Conservation (phyloP, 805 yeast species). For the Metschnikowia anglica region DNA sequence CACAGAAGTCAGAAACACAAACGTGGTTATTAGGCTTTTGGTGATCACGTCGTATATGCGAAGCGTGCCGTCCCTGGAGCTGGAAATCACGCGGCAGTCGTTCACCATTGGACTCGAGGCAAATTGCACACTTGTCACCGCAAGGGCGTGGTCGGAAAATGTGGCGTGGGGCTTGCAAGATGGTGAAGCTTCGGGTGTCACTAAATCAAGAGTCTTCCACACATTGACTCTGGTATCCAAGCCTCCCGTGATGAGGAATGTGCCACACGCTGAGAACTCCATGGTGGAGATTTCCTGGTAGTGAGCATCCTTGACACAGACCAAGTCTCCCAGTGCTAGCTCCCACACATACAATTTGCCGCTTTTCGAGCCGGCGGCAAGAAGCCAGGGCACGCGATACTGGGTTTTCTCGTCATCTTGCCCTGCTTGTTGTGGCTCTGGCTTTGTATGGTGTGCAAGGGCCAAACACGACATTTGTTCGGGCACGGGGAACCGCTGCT, state of each 20-base stretch:
- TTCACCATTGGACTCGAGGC: slow-evolving; percentile 50
- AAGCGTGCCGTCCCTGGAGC: slow-evolving; percentile 72
- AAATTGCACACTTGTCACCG: slow-evolving; percentile 49
- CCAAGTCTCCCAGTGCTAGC: slow-evolving; percentile 66
- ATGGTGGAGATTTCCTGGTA: slow-evolving; percentile 71
- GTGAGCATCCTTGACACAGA: slow-evolving; percentile 76
- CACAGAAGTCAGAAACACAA: slow-evolving; percentile 62
- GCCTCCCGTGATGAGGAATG: slow-evolving; percentile 72
- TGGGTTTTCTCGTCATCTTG: slow-evolving; percentile 26
- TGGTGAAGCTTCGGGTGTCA: slow-evolving; percentile 35
- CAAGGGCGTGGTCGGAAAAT: slow-evolving; percentile 61
- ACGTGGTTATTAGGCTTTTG: slow-evolving; percentile 57
- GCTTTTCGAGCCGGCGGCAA: slow-evolving; percentile 71
- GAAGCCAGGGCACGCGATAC: slow-evolving; percentile 57
- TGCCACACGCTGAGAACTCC: slow-evolving; percentile 57
- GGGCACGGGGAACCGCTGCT: slow-evolving; percentile 81
- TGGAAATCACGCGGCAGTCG: slow-evolving; percentile 66
- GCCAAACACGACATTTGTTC: slow-evolving; percentile 66
- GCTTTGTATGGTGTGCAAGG: slow-evolving; percentile 36
- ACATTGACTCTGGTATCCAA: slow-evolving; percentile 74
- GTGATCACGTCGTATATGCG: slow-evolving; percentile 62
- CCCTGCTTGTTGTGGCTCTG: background rate
- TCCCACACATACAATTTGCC: slow-evolving; percentile 90
- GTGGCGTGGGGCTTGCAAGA: slow-evolving; percentile 55
- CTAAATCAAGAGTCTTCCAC: slow-evolving; percentile 69